Evolutionary conservation across 306 rosid species (phyloP).

Genomic region (Dalbergia cochinchinensis): DNA sequence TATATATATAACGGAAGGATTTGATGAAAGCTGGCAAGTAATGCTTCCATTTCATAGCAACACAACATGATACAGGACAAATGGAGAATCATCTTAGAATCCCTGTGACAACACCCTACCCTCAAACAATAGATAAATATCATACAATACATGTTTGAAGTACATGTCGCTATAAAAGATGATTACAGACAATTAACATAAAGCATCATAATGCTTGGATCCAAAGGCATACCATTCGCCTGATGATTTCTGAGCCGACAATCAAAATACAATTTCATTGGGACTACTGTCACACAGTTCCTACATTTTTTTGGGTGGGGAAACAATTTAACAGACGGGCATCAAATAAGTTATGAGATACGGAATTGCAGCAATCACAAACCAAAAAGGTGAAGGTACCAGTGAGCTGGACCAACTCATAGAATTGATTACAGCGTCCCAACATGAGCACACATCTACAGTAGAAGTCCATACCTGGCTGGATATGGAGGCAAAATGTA

Average conservation of each 20-base stretch:
- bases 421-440: slow-evolving; percentile 59
- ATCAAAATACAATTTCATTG: slow-evolving; percentile 31
- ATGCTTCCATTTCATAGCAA: background rate
- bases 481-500: slow-evolving; percentile 59
- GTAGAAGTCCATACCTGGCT: slow-evolving; percentile 55
- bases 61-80: background rate
- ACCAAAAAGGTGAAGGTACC: slow-evolving; percentile 38
- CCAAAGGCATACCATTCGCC: slow-evolving; percentile 47
- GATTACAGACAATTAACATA: slow-evolving; percentile 30
- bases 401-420: slow-evolving; percentile 46
- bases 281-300: slow-evolving; percentile 32
- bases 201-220: slow-evolving; percentile 22
- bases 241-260: slow-evolving; percentile 42
- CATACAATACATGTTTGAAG: slow-evolving; percentile 6
- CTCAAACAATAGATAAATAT: slow-evolving; percentile 31
- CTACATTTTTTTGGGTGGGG: slow-evolving; percentile 24
- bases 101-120: background rate
- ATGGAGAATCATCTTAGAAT: background rate
- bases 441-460: slow-evolving; percentile 49
- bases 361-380: slow-evolving; percentile 43
- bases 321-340: slow-evolving; percentile 24
- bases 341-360: slow-evolving; percentile 43
- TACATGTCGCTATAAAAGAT: slow-evolving; percentile 15
- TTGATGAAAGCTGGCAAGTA: background rate
- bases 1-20: too few relatives aligned